Percentiles rank a stretch among this genome's conserved stretches.
These are phyloP conservation scores for Fusarium liriodendri DNA, from an alignment of 2,329 filamentous ascomycete species.

Conservation along the genomic window DNA sequence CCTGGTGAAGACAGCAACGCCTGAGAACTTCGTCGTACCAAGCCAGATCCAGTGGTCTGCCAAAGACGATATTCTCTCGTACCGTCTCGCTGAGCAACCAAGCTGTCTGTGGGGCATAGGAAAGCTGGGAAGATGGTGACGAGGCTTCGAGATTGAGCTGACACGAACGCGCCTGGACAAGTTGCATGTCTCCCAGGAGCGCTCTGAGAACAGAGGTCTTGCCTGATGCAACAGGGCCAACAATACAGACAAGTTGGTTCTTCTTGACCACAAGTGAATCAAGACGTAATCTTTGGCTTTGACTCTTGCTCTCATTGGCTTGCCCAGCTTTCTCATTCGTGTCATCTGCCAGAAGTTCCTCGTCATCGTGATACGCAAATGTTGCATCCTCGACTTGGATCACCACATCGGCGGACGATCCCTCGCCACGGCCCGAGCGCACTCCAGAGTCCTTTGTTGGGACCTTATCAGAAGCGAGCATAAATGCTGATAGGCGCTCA, in stretches of 20 bases:
- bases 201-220: slow-evolving; percentile 17
- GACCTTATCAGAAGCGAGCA: slow-evolving; percentile 14
- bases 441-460: neutral
- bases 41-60: neutral
- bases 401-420: neutral
- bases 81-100: slow-evolving; percentile 26
- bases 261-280: slow-evolving; percentile 2
- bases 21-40: slow-evolving; percentile 26
- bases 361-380: slow-evolving; percentile 21
- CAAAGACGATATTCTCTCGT: slow-evolving; percentile 21
- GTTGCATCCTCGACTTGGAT: slow-evolving; percentile 5
- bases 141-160: neutral
- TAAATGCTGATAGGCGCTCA: slow-evolving; percentile 6
- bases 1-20: slow-evolving; percentile 16
- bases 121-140: slow-evolving; percentile 3
- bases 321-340: neutral
- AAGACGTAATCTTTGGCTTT: neutral
- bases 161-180: slow-evolving; percentile 2
- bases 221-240: slow-evolving; percentile 20
- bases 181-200: slow-evolving; percentile 16
- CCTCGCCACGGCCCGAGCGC: neutral
- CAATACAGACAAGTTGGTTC: slow-evolving; percentile 13
- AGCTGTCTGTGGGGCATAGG: slow-evolving; percentile 13
- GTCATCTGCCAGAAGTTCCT: neutral
- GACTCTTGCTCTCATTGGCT: neutral